Evolutionary conservation across 1,284 basidiomycete genomes (phyloP), one percentile per base, ranked within the genome.

Genomic region (Cryptococcus jaspeensis): DNA sequence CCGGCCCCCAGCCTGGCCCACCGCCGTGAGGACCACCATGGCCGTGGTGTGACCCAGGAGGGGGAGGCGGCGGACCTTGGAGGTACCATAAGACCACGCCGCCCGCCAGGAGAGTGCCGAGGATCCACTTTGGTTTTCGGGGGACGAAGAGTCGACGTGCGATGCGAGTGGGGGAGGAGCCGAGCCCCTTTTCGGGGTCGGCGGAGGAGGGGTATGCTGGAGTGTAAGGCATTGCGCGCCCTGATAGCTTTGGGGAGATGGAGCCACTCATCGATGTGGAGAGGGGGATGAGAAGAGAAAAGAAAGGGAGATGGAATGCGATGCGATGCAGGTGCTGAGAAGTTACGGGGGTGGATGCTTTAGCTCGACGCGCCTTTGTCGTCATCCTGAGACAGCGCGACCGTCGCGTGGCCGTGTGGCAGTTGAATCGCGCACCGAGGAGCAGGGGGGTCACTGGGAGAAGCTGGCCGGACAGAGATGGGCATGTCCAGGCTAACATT

Each of bases 141-240:
- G 45, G 46, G 40, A 50, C 23, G 7, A 55, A 25, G 11, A 53
- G 16, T 1, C 53, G 50, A 11, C 44, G 51, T 9, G 59, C 59
- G 0, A 56, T 25, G n/a, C 44, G 49, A 0, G 55, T 39, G 2
- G 55, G 51, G 7, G 59, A 53, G 16, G 55, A 18, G n/a, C 20
- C 40, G 12, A 57, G 42, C 12, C 59, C 59, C 43, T 60, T 56
- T 41, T 60, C 55, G 3, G 52, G 39, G 40, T 60, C 55, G 43
- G 43, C 20, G n/a, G 11, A n/a, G 22, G 42, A 18, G 25, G 47
- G 9, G 32, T 56, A 60, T 5, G 59, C 59, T 20, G 59, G 59
- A 25, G 49, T 54, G 50, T 57, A 57, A 9, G 59, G 47, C 55
- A 57, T 60, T 5, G 36, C 56, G 40, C 48, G 36, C 38, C 55